phyloP scores from a whole-genome alignment of 345 rosid species.

The Sisymbrium irio region DNA sequence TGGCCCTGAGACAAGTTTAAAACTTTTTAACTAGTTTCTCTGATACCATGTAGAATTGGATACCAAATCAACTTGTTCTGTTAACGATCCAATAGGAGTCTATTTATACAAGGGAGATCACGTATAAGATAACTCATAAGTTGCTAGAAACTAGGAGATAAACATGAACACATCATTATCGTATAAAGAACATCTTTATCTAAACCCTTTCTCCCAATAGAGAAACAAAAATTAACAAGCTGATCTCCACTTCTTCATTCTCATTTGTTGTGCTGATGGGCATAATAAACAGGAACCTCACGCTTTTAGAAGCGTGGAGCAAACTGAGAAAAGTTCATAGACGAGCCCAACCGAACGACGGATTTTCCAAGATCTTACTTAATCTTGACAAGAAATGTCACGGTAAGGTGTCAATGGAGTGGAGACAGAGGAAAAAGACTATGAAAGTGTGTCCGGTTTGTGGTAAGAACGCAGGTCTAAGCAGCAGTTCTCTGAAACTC shows the following conservation, averaged over 20 bases:
- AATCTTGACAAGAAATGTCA: conserved; percentile 68
- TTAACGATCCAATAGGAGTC: too few species aligned
- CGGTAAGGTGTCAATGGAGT: conserved; percentile 90
- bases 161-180: too few species aligned
- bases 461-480: conserved; percentile 90
- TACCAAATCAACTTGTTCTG: too few species aligned
- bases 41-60: too few species aligned
- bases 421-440: conserved; percentile 82
- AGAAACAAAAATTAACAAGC: neutral
- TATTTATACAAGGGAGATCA: too few species aligned
- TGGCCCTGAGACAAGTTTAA: too few species aligned
- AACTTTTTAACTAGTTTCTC: too few species aligned
- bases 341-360: conserved; percentile 96
- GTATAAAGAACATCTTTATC: too few species aligned
- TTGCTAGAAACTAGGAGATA: too few species aligned
- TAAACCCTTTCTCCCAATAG: too few species aligned
- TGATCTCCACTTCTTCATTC: neutral
- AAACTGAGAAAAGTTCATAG: conserved; percentile 76
- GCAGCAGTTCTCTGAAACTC: conserved; percentile 91
- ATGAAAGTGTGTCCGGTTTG: conserved; percentile 94
- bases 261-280: conserved; percentile 6
- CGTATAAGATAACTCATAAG: too few species aligned
- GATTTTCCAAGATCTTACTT: conserved; percentile 67
- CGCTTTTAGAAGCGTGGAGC: conserved; percentile 79
- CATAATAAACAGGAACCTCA: conserved; percentile 54